Evolutionary conservation across 192 early-diverging fungal genomes (phyloP).

Genomic region (Phlyctochytrium bullatum): DNA sequence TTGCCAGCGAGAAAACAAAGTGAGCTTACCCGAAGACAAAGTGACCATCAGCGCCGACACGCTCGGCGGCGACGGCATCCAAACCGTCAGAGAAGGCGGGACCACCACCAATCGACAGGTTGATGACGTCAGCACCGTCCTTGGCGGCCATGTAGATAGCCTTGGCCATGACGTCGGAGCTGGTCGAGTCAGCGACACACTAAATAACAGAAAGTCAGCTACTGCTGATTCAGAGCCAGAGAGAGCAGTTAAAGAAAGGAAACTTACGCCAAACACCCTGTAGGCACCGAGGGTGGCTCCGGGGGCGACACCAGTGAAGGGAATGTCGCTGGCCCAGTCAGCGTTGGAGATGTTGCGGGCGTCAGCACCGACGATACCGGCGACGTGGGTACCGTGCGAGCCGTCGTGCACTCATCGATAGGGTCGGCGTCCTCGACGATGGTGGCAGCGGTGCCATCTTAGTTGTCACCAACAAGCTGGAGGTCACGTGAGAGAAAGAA

Average conservation of each 20-base stretch:
- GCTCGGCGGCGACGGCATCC: conserved; percentile 55
- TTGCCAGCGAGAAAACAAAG: background rate
- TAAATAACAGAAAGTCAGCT: background rate
- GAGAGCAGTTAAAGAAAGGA: too few species aligned
- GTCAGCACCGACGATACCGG: conserved; percentile 46
- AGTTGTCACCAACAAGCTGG: background rate
- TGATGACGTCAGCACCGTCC: conserved; percentile 80
- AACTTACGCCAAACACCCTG: conserved; percentile 61
- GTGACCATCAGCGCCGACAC: conserved; percentile 37
- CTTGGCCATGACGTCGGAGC: conserved; percentile 72
- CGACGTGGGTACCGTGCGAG: conserved; percentile 52
- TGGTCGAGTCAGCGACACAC: conserved; percentile 27
- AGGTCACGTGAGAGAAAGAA: too few species aligned
- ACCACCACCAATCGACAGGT: conserved; percentile 74
- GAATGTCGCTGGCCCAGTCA: conserved; percentile 5
- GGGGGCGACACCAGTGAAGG: conserved; percentile 76
- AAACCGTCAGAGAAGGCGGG: conserved; percentile 60
- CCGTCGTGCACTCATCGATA: conserved; percentile 37
- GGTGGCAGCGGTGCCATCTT: background rate
- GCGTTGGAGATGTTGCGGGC: conserved; percentile 24
- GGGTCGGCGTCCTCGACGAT: conserved; percentile 48
- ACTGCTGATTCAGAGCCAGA: too few species aligned
- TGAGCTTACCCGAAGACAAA: conserved; percentile 37
- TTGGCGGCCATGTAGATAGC: conserved; percentile 69
- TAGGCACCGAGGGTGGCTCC: conserved; percentile 75